Percentiles rank a stretch among this genome's conserved stretches.
Conservation (phyloP, 306 rosid species). For the Dryas alaskensis region DNA sequence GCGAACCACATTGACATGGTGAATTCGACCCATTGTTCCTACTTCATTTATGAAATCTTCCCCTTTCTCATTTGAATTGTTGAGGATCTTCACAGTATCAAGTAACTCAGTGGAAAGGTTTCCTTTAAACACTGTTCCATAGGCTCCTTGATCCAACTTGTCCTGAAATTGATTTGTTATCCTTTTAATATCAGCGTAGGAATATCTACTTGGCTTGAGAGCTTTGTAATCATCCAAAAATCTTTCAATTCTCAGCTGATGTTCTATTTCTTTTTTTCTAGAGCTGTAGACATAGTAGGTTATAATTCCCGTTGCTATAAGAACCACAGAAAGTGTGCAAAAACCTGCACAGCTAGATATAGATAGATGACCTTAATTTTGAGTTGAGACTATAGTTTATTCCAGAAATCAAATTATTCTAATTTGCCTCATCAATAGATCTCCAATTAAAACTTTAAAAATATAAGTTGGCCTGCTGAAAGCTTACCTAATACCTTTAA, state of each 20-base stretch:
- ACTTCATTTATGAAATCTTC: too few species aligned
- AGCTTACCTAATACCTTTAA: too few species aligned
- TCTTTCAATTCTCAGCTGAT: slow-evolving; percentile 26
- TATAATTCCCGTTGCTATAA: slow-evolving; percentile 3
- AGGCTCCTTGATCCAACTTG: slow-evolving; percentile 34
- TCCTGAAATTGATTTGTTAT: slow-evolving; percentile 21
- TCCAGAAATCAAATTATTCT: too few species aligned
- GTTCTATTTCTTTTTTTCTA: slow-evolving; percentile 6
- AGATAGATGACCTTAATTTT: too few species aligned
- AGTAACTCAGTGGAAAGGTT: neutral
- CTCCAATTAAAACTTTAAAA: too few species aligned
- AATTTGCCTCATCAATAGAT: too few species aligned
- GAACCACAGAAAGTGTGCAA: neutral
- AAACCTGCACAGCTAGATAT: too few species aligned
- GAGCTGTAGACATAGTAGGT: slow-evolving; percentile 1
- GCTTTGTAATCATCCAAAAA: slow-evolving; percentile 36
- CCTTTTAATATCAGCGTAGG: slow-evolving; percentile 3
- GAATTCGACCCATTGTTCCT: slow-evolving; percentile 25
- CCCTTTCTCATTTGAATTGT: too few species aligned
- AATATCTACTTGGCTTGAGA: slow-evolving; percentile 35
- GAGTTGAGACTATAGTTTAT: too few species aligned
- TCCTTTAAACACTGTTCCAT: slow-evolving; percentile 35
- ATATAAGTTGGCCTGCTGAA: too few species aligned
- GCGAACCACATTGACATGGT: slow-evolving; percentile 38
- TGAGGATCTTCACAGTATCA: too few species aligned